phyloP scores from a whole-genome alignment of 164 flowering plant genomes.

The Hamamelis virginiana region DNA sequence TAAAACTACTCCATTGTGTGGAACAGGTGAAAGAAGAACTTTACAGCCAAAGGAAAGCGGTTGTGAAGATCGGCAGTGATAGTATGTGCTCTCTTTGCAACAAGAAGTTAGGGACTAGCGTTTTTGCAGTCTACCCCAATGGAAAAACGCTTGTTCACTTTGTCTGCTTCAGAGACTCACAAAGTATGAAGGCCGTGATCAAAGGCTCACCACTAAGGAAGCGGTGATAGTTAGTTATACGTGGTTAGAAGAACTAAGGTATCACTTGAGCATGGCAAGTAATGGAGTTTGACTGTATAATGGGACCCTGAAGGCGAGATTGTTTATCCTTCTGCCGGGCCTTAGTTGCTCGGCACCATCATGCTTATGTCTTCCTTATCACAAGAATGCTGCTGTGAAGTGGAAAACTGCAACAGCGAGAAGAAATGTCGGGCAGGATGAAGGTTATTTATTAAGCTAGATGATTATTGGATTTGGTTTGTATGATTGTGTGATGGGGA shows the following conservation, averaged over 20 bases:
- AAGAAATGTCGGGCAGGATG: too few species aligned
- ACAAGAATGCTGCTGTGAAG: background rate
- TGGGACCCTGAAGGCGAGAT: background rate
- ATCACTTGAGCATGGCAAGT: background rate
- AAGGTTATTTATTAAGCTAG: background rate
- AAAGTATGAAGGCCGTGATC: constrained; percentile 77
- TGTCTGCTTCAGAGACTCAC: constrained; percentile 95
- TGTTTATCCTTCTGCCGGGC: background rate
- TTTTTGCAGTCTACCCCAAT: constrained; percentile 95
- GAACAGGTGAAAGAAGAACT: constrained; percentile 91
- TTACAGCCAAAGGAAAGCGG: constrained; percentile 60
- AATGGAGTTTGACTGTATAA: background rate
- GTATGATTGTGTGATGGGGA: background rate
- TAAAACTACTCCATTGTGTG: background rate
- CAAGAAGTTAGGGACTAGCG: constrained; percentile 91
- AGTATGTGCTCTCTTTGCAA: constrained; percentile 91
- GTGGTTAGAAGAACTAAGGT: background rate
- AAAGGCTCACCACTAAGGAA: constrained; percentile 55
- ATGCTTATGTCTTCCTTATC: background rate
- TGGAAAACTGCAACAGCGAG: background rate
- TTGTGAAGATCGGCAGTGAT: constrained; percentile 74
- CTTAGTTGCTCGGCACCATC: background rate
- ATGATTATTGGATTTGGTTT: background rate
- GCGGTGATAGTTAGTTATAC: constrained; percentile 26
- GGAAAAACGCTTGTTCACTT: constrained; percentile 92